Base-by-base conservation (phyloP, 1,139 yeast species). In the Geotrichum aggregatum region DNA sequence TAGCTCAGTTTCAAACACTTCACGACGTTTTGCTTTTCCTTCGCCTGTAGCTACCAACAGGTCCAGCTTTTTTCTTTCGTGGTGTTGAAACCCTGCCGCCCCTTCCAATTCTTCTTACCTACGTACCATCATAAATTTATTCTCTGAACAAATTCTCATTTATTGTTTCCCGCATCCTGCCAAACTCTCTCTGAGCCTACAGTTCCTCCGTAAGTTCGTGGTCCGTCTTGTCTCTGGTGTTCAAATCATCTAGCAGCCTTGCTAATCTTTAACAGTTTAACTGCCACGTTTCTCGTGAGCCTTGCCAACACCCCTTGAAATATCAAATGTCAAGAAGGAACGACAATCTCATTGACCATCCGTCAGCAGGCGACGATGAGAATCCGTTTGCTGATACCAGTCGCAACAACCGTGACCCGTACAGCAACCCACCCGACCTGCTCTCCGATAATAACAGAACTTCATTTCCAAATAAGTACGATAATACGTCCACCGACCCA, bases 261-360 rank as follows among this genome's bases (percentile, higher is more conserved):
- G 38, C n/a, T 26, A 16, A 26, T 35, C 2, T 13, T 5, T 38
- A 43, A 7, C 11, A 41, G 46, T 13, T 31, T 34, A 11, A 22
- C 30, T 31, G 24, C 39, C 45, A 43, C 36, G 39, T 49, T 38
- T 8, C 44, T 28, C 43, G 44, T 47, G 36, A 36, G 30, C 19
- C 22, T 19, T 30, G n/a, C 30, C 28, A 10, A 11, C 26, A 38
- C 38, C 39, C 44, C 44, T 46, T 43, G 47, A 42, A 40, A 40
- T 39, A 22, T 40, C 31, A 21, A 36, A 53, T 42, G 52, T 41
- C 49, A 13, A 45, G 47, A 18, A 45, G 51, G 31, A 39, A 45
- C 45, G 33, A 44, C 41, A 52, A 49, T 22, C 47, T 48, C 40
- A 53, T 51, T 19, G 57, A 54, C 35, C 47, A 41, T 18, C 49